Evolutionary conservation across 106 monocot species (phyloP).

Genomic region (Dendrobium officinale): DNA sequence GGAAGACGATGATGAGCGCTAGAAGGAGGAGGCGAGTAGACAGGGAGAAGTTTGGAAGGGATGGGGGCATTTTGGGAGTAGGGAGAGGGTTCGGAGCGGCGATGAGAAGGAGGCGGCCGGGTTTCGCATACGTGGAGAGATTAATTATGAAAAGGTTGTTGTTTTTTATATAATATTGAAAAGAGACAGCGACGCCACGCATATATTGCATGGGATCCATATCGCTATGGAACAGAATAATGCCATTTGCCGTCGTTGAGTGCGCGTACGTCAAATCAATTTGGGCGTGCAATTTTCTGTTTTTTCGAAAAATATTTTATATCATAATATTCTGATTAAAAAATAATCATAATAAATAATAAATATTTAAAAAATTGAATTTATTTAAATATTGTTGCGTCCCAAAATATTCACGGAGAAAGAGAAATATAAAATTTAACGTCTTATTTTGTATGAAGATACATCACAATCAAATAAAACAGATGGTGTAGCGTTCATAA

Average conservation of each 20-base stretch:
- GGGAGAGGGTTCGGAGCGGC: not conserved
- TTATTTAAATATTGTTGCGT: too few species aligned
- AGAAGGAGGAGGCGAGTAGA: not conserved
- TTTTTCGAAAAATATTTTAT: too few species aligned
- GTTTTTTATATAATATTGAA: not conserved
- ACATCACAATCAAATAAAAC: too few species aligned
- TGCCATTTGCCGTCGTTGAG: not conserved
- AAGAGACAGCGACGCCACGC: not conserved
- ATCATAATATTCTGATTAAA: too few species aligned
- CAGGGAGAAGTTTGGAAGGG: constrained; percentile 4
- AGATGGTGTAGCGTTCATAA: too few species aligned
- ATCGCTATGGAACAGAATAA: not conserved
- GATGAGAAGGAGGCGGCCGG: constrained; percentile 12
- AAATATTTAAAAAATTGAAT: not conserved
- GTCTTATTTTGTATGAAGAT: too few species aligned
- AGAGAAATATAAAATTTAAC: too few species aligned
- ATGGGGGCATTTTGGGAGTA: constrained; percentile 16
- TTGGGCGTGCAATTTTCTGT: too few species aligned
- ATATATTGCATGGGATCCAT: not conserved
- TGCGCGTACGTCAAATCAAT: not conserved
- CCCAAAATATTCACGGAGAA: too few species aligned
- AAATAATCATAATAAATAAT: not conserved
- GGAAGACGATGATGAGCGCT: constrained; percentile 14
- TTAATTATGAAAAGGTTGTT: not conserved
- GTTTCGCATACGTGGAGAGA: not conserved